Evolutionary conservation across 495 filamentous ascomycete genomes (phyloP).

Genomic region (Aspergillus heteromorphus): DNA sequence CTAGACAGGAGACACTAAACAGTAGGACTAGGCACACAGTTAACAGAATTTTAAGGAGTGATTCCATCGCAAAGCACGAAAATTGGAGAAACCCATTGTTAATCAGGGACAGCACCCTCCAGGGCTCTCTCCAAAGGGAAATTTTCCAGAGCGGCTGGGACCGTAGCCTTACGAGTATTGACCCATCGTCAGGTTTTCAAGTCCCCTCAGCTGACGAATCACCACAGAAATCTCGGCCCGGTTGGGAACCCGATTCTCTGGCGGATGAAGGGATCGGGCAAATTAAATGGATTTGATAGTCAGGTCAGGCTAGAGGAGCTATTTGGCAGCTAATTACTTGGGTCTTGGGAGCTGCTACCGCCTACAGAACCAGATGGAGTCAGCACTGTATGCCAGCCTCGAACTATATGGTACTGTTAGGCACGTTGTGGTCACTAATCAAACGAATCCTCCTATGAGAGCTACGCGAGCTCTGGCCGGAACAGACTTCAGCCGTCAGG

Average conservation of each 20-base stretch:
- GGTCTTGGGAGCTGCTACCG: background rate
- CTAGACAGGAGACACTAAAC: background rate
- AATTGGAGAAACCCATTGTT: background rate
- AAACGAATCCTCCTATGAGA: background rate
- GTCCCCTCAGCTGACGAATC: constrained; percentile 3
- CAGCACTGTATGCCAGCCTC: background rate
- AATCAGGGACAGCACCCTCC: background rate
- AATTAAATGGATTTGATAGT: background rate
- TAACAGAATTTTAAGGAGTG: background rate
- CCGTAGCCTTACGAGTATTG: constrained; percentile 14
- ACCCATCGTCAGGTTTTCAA: constrained; percentile 4
- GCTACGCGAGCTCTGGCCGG: background rate
- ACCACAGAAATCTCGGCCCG: background rate
- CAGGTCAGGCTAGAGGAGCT: background rate
- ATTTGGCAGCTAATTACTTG: background rate
- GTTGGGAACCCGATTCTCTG: background rate
- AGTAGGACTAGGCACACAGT: background rate
- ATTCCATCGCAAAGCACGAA: background rate
- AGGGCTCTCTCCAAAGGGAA: constrained; percentile 2
- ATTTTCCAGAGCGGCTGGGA: constrained; percentile 5
- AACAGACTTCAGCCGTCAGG: constrained; percentile 2
- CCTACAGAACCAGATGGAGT: background rate
- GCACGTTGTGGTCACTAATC: background rate
- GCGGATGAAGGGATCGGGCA: background rate
- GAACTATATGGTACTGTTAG: background rate